Percentiles rank a stretch among this genome's conserved stretches.
phyloP scores from a whole-genome alignment of 2,329 filamentous ascomycete species.

The Trichoderma arundinaceum region DNA sequence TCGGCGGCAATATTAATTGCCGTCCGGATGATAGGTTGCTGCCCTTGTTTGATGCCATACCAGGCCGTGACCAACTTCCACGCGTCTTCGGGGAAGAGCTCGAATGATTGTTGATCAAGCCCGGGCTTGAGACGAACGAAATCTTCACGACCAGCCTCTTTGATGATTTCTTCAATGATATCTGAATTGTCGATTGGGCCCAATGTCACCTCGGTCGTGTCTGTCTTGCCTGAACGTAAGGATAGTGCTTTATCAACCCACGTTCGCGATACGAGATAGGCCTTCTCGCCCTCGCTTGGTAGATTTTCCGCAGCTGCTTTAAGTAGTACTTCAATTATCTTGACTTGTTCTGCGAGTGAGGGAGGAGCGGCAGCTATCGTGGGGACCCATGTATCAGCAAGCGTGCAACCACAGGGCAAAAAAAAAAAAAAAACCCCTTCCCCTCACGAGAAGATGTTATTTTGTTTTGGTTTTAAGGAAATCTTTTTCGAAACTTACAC shows the following conservation, averaged over 20 bases:
- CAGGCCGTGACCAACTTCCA: slow-evolving; percentile 82
- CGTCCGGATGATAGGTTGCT: slow-evolving; percentile 73
- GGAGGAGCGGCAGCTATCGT: slow-evolving; percentile 40
- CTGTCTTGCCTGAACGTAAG: slow-evolving; percentile 65
- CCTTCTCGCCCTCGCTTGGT: slow-evolving; percentile 72
- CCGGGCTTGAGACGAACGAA: slow-evolving; percentile 79
- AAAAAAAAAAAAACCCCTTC: too few relatives aligned
- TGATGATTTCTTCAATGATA: slow-evolving; percentile 69
- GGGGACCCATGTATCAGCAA: slow-evolving; percentile 14
- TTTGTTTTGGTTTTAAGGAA: too few relatives aligned
- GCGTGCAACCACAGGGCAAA: background rate
- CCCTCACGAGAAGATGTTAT: too few relatives aligned
- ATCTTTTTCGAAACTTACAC: slow-evolving; percentile 37
- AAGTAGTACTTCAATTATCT: slow-evolving; percentile 68
- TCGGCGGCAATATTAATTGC: slow-evolving; percentile 76
- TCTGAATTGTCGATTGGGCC: slow-evolving; percentile 88
- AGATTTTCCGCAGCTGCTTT: slow-evolving; percentile 58
- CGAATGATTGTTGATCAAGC: slow-evolving; percentile 71
- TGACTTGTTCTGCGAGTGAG: slow-evolving; percentile 66
- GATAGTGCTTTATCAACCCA: slow-evolving; percentile 80
- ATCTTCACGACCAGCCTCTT: slow-evolving; percentile 54
- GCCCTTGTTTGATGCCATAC: slow-evolving; percentile 77
- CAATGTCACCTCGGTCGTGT: slow-evolving; percentile 64
- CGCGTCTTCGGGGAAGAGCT: slow-evolving; percentile 76
- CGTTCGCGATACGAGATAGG: slow-evolving; percentile 76